Conservation (phyloP, 306 rosid genomes). For the Trifolium subterraneum region DNA sequence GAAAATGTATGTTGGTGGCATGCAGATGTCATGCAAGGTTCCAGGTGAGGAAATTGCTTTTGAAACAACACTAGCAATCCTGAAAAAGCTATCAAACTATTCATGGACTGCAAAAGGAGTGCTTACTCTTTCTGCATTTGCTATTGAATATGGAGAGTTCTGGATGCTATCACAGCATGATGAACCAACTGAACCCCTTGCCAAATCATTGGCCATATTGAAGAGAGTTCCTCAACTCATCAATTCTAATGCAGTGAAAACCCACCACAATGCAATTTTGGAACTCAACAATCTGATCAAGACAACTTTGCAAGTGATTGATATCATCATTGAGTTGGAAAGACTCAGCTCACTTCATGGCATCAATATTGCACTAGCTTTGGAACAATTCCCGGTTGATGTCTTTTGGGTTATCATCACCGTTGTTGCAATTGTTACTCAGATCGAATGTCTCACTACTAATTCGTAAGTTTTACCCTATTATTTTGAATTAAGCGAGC, state of each 20-base stretch:
- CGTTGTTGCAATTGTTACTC: conserved; percentile 48
- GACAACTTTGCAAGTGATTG: conserved; percentile 54
- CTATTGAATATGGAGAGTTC: conserved; percentile 68
- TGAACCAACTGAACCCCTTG: conserved; percentile 52
- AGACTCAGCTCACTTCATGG: conserved; percentile 15
- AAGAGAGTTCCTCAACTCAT: conserved; percentile 59
- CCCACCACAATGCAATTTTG: conserved; percentile 45
- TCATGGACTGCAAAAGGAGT: conserved; percentile 70
- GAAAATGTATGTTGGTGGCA: no score
- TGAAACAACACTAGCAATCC: conserved; percentile 55
- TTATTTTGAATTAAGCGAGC: not conserved
- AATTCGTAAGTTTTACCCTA: not conserved
- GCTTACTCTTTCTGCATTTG: conserved; percentile 70
- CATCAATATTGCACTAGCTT: conserved; percentile 33
- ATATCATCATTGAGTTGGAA: conserved; percentile 49
- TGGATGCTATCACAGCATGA: conserved; percentile 61
- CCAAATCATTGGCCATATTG: conserved; percentile 60
- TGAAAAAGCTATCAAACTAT: conserved; percentile 52
- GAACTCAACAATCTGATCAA: conserved; percentile 60
- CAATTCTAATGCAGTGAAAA: conserved; percentile 40
- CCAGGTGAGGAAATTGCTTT: conserved; percentile 60
- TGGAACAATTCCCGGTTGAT: conserved; percentile 37
- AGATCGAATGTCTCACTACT: conserved; percentile 14
- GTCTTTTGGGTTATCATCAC: conserved; percentile 70
- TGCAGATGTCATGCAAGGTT: conserved; percentile 61